phyloP scores from a whole-genome alignment of 2,329 filamentous ascomycete genomes.

The Colletotrichum neosansevieriae region DNA sequence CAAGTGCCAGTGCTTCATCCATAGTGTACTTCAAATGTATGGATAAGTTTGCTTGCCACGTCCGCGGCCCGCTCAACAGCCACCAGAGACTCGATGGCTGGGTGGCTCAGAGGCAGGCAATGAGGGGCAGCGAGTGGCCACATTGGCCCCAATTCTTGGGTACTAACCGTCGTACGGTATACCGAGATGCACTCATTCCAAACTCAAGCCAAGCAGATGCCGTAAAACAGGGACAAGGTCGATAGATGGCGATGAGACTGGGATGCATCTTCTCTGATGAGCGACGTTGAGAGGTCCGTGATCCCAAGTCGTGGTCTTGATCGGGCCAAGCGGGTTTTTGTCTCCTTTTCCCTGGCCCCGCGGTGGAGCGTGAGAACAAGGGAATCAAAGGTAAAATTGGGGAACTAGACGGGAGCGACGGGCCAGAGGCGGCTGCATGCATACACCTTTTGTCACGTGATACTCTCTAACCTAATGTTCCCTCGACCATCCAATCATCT shows the following conservation, averaged over 20 bases:
- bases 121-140: conserved; percentile 1
- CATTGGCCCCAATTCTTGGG: conserved; percentile 16
- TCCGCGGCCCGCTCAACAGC: not conserved
- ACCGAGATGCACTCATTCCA: conserved; percentile 16
- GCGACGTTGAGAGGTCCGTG: conserved; percentile 20
- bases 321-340: conserved; percentile 24
- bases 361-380: conserved; percentile 33
- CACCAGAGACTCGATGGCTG: not conserved
- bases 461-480: conserved; percentile 27
- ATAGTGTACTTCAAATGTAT: not conserved
- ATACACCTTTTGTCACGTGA: conserved; percentile 35
- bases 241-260: not conserved
- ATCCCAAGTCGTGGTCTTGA: conserved; percentile 18
- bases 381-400: conserved; percentile 37
- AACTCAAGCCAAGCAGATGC: conserved; percentile 17
- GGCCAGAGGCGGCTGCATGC: conserved; percentile 39
- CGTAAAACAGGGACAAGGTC: conserved; percentile 14
- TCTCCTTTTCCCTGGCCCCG: conserved; percentile 20
- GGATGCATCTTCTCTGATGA: not conserved
- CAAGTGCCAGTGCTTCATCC: not conserved
- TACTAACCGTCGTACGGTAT: conserved; percentile 15
- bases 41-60: conserved; percentile 6
- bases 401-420: conserved; percentile 35
- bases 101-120: not conserved
- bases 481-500: conserved; percentile 25